Evolutionary conservation across 192 early-diverging fungal species (phyloP).

Genomic region (Gryganskiella cystojenkinii): DNA sequence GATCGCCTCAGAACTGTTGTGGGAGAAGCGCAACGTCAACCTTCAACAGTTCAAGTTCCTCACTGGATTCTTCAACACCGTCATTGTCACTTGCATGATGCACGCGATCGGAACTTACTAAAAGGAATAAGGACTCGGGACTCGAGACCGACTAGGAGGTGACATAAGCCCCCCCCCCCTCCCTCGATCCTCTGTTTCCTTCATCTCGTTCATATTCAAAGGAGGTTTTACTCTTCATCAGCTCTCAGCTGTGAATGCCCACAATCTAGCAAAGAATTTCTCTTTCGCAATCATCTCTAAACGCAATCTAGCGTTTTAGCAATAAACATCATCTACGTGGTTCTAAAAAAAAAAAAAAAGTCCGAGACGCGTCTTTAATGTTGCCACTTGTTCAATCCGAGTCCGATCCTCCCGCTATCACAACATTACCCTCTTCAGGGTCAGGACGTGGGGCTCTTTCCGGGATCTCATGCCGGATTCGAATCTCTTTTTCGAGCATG

Average conservation of each 20-base stretch:
- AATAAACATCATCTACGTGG: too few relatives aligned
- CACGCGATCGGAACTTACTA: slow-evolving; percentile 10
- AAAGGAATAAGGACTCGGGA: background rate
- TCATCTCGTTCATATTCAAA: too few relatives aligned
- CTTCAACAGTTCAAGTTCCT: slow-evolving; percentile 11
- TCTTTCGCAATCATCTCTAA: too few relatives aligned
- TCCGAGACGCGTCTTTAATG: too few relatives aligned
- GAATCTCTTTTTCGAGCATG: slow-evolving; percentile 50
- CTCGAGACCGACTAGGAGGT: background rate
- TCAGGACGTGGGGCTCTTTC: background rate
- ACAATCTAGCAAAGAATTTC: too few relatives aligned
- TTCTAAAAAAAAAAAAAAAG: too few relatives aligned
- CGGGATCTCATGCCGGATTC: slow-evolving; percentile 30
- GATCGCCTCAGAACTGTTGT: slow-evolving; percentile 10
- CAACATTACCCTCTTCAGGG: background rate
- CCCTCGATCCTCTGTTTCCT: too few relatives aligned
- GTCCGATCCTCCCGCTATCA: background rate
- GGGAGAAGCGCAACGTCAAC: slow-evolving; percentile 18
- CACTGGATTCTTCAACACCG: slow-evolving; percentile 2
- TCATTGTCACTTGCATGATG: slow-evolving; percentile 4
- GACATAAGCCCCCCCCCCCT: background rate
- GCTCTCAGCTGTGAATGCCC: too few relatives aligned
- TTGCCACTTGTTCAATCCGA: background rate
- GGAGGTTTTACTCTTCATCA: too few relatives aligned
- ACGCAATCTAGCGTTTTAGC: too few relatives aligned